phyloP scores from a whole-genome alignment of 1,284 basidiomycete species.

The Earliella scabrosa region DNA sequence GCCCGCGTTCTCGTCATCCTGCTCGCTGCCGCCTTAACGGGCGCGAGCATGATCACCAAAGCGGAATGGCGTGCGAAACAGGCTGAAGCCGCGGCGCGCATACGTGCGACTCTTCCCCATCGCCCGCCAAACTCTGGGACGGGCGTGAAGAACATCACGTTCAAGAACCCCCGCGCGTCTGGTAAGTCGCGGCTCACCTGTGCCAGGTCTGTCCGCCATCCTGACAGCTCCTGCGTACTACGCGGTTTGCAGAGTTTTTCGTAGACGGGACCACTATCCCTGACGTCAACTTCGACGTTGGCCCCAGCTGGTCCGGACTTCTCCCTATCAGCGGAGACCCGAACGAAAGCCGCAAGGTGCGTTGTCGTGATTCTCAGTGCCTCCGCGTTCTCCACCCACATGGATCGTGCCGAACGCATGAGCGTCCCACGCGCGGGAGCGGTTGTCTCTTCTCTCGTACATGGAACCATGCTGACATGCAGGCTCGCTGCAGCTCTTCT shows the following conservation, averaged over 20 bases:
- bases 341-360: constrained; percentile 70
- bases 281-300: constrained; percentile 72
- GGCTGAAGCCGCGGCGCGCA: constrained; percentile 27
- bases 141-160: constrained; percentile 67
- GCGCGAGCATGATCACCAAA: constrained; percentile 27
- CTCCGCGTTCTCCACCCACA: not conserved
- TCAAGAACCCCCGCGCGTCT: constrained; percentile 67
- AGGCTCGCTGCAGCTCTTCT: constrained; percentile 63
- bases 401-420: no score
- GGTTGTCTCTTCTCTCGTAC: not conserved
- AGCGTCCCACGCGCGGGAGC: not conserved
- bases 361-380: constrained; percentile 6
- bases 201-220: no score
- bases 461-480: not conserved
- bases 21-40: constrained; percentile 7
- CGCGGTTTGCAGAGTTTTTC: constrained; percentile 58
- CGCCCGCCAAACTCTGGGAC: constrained; percentile 7
- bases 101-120: constrained; percentile 22
- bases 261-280: constrained; percentile 73
- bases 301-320: constrained; percentile 76
- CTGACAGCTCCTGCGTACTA: not conserved
- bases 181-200: constrained; percentile 46
- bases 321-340: constrained; percentile 65
- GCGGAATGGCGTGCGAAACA: constrained; percentile 30
- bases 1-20: constrained; percentile 7